A percentile compares a stretch with the other conserved stretches of the same genome.
Conservation (phyloP, 2,329 filamentous ascomycete species). For the Xylariaceae sp. region DNA sequence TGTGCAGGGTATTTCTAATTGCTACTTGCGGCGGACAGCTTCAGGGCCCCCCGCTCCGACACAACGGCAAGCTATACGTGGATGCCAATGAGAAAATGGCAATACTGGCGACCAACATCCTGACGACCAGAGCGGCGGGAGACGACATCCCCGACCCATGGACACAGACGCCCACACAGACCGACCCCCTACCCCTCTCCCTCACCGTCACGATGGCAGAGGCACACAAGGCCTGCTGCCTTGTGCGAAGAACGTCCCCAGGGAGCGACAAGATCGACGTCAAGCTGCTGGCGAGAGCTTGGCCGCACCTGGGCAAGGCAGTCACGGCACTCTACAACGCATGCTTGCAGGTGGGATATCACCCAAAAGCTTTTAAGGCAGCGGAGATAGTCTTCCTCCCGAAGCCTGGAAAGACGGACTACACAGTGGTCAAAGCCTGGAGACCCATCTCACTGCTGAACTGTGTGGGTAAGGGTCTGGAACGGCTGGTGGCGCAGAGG, state of each 20-base stretch:
- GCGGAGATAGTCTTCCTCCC: background rate
- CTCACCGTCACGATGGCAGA: background rate
- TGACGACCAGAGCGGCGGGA: background rate
- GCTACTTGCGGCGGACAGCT: background rate
- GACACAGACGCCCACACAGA: no score
- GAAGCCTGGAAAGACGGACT: background rate
- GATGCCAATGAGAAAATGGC: background rate
- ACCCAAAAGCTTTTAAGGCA: background rate
- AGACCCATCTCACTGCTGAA: background rate
- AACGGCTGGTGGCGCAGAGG: background rate
- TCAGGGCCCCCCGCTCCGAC: background rate
- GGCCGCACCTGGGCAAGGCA: background rate
- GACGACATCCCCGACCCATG: background rate
- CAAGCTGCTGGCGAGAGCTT: background rate
- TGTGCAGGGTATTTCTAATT: no score
- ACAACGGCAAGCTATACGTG: background rate
- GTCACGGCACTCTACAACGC: background rate
- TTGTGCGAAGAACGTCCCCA: background rate
- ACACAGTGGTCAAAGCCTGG: background rate
- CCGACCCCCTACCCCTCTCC: background rate
- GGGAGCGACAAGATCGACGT: background rate
- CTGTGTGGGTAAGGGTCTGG: background rate
- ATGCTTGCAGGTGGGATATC: background rate
- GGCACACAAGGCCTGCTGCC: background rate
- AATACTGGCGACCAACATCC: background rate